phyloP scores from a whole-genome alignment of 768 basidiomycete genomes.

The Lactifluus piperatus region DNA sequence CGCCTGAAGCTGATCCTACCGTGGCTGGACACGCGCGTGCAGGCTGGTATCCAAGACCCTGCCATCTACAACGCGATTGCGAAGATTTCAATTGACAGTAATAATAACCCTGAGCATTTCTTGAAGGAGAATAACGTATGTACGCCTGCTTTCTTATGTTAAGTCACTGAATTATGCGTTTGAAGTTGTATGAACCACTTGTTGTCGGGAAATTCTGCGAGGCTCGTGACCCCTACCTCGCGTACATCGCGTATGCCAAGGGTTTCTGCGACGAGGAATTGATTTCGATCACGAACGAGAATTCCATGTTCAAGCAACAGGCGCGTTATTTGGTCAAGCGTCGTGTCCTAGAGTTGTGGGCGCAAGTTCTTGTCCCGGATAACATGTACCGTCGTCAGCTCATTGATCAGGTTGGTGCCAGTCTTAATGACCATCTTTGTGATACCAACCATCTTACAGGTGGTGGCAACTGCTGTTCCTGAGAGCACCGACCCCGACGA shows the following conservation, averaged over 20 bases:
- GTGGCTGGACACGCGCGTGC: constrained; percentile 91
- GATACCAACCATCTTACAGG: constrained; percentile 34
- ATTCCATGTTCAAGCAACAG: constrained; percentile 99
- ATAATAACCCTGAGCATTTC: constrained; percentile 96
- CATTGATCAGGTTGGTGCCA: constrained; percentile 67
- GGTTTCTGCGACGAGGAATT: constrained; percentile 98
- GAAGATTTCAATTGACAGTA: constrained; percentile 98
- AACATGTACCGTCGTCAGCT: constrained; percentile 90
- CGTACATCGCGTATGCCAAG: constrained; percentile 98
- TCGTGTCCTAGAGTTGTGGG: constrained; percentile 92
- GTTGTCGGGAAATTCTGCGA: constrained; percentile 99
- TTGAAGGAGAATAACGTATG: constrained; percentile 97
- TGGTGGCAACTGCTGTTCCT: constrained; percentile 90
- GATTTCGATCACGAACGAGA: constrained; percentile 94
- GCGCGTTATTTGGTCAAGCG: constrained; percentile 96
- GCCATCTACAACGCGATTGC: constrained; percentile 95
- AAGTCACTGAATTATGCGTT: constrained; percentile 12
- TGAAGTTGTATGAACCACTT: constrained; percentile 87
- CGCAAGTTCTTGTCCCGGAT: constrained; percentile 82
- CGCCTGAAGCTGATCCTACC: constrained; percentile 94
- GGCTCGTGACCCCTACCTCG: constrained; percentile 94
- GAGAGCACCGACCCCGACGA: constrained; percentile 98
- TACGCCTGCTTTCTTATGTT: constrained; percentile 9
- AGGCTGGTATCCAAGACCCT: constrained; percentile 88
- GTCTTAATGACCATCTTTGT: not conserved